These are phyloP conservation scores for Vachellia collinsii DNA, from an alignment of 306 rosid genomes.

Conservation along the genomic window DNA sequence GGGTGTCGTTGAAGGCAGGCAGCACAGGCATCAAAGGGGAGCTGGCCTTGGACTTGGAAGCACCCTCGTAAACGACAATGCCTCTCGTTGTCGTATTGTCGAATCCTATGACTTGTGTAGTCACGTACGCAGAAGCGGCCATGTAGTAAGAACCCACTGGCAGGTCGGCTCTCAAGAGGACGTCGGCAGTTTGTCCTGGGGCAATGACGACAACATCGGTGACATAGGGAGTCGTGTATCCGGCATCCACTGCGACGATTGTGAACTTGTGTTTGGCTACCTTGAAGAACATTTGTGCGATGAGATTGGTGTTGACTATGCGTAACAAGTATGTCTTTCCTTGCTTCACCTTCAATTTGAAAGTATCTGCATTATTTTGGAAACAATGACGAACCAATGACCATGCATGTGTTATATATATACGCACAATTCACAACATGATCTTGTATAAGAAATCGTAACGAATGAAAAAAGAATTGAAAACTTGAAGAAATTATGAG, in stretches of 20 bases:
- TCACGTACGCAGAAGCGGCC: conserved; percentile 48
- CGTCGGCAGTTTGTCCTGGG: conserved; percentile 72
- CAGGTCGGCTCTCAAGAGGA: conserved; percentile 51
- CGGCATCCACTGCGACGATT: conserved; percentile 65
- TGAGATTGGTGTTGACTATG: conserved; percentile 64
- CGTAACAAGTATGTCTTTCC: conserved; percentile 66
- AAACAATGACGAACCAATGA: background rate
- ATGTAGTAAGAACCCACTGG: conserved; percentile 58
- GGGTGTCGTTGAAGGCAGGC: background rate
- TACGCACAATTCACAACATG: no score
- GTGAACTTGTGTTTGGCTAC: conserved; percentile 67
- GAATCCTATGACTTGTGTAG: background rate
- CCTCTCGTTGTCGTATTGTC: background rate
- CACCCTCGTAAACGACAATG: background rate
- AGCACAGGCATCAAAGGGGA: background rate
- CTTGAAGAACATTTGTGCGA: conserved; percentile 62
- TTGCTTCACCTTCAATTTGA: conserved; percentile 42
- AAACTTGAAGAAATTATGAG: no score
- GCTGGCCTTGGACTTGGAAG: background rate
- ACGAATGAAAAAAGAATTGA: no score
- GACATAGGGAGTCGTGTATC: conserved; percentile 50
- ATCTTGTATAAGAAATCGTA: no score
- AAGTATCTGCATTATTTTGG: conserved; percentile 28
- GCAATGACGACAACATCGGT: conserved; percentile 51
- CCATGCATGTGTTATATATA: background rate